Percentiles rank a stretch among this genome's conserved stretches.
Evolutionary conservation across 805 yeast species (phyloP).

Genomic region (Cyberlindnera mississippiensis): DNA sequence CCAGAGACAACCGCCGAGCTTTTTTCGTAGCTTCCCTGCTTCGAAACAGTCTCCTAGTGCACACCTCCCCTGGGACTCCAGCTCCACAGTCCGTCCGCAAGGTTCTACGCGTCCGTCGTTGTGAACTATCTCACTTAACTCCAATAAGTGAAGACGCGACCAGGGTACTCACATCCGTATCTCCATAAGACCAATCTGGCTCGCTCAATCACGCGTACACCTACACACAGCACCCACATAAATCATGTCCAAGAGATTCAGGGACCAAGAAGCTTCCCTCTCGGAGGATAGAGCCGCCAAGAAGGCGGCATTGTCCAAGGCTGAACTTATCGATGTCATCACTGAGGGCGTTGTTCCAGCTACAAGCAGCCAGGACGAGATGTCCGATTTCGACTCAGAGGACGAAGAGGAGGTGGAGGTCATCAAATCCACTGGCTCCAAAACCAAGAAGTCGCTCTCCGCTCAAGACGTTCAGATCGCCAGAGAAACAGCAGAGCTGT

Average conservation of each 20-base stretch:
- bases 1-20: too few relatives aligned
- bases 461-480: slow-evolving; percentile 89
- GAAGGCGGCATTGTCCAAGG: slow-evolving; percentile 21
- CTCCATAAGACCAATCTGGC: too few relatives aligned
- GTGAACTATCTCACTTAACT: too few relatives aligned
- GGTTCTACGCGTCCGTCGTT: too few relatives aligned
- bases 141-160: too few relatives aligned
- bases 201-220: background rate
- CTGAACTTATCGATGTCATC: slow-evolving; percentile 20
- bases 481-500: slow-evolving; percentile 88
- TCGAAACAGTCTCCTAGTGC: too few relatives aligned
- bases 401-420: slow-evolving; percentile 31
- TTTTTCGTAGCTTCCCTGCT: too few relatives aligned
- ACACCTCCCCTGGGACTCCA: too few relatives aligned
- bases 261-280: slow-evolving; percentile 17
- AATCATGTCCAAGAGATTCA: slow-evolving; percentile 19
- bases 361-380: too few relatives aligned
- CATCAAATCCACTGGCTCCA: slow-evolving; percentile 4
- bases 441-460: slow-evolving; percentile 35
- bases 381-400: slow-evolving; percentile 6
- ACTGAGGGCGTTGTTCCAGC: slow-evolving; percentile 10
- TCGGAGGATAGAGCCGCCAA: slow-evolving; percentile 17
- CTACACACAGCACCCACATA: background rate
- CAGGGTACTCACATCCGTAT: too few relatives aligned
- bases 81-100: too few relatives aligned